Conservation (phyloP, 805 yeast genomes). For the Sugiyamaella smithiae region DNA sequence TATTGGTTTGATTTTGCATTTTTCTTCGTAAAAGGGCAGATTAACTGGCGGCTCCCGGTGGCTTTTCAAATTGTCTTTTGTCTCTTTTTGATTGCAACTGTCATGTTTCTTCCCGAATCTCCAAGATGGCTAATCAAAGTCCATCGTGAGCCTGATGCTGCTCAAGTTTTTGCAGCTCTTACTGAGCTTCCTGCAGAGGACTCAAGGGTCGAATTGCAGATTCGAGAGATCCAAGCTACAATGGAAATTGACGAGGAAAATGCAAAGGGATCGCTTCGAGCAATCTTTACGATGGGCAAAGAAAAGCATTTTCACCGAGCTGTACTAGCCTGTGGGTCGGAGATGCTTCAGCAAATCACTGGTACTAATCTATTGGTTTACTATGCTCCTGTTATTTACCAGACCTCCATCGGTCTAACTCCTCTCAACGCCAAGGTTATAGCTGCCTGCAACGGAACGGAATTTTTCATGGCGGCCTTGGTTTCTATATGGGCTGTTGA, state of each 20-base stretch:
- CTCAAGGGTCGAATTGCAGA: constrained; percentile 16
- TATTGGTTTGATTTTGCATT: constrained; percentile 66
- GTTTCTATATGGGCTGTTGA: constrained; percentile 56
- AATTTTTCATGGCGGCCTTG: constrained; percentile 49
- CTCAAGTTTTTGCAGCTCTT: constrained; percentile 39
- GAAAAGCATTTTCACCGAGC: constrained; percentile 47
- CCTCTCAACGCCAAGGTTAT: constrained; percentile 42
- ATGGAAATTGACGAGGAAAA: constrained; percentile 10
- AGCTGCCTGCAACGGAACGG: constrained; percentile 37
- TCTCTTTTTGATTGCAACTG: constrained; percentile 49
- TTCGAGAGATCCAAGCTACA: constrained; percentile 6
- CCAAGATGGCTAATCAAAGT: constrained; percentile 77
- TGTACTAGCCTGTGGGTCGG: constrained; percentile 36
- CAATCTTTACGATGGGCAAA: constrained; percentile 40
- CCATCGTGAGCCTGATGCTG: constrained; percentile 48
- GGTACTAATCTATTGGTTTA: constrained; percentile 89
- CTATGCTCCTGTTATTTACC: constrained; percentile 81
- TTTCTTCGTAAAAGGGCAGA: constrained; percentile 51
- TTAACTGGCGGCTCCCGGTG: constrained; percentile 71
- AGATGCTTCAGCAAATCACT: constrained; percentile 70
- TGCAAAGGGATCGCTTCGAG: constrained; percentile 20
- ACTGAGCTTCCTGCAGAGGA: constrained; percentile 21
- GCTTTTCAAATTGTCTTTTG: constrained; percentile 64
- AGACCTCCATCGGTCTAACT: constrained; percentile 52
- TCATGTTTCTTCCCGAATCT: constrained; percentile 73